A percentile compares a stretch with the other conserved stretches of the same genome.
Evolutionary conservation across 1,284 basidiomycete species (phyloP).

Genomic region (Ustilago lituana): DNA sequence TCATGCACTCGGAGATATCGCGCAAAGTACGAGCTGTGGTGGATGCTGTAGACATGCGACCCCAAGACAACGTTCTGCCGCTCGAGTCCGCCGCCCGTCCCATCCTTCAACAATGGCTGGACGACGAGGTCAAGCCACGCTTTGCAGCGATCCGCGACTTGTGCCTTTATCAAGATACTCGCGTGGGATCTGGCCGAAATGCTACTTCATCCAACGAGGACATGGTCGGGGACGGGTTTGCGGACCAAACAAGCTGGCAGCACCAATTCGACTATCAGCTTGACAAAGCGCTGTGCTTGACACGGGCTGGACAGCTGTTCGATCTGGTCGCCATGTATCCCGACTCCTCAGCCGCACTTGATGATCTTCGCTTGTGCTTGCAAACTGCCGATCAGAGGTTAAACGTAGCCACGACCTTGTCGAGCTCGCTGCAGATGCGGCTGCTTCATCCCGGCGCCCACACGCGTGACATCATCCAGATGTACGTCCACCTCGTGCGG

Average conservation of each 20-base stretch:
- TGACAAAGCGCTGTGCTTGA: constrained; percentile 43
- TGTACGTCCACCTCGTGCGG: constrained; percentile 94
- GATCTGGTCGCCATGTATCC: constrained; percentile 95
- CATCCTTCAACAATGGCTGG: constrained; percentile 33
- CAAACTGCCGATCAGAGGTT: constrained; percentile 62
- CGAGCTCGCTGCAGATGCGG: constrained; percentile 72
- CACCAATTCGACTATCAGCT: constrained; percentile 50
- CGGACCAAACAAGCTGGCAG: constrained; percentile 23
- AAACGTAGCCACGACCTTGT: constrained; percentile 75
- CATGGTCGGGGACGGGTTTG: constrained; percentile 1
- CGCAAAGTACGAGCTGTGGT: constrained; percentile 37
- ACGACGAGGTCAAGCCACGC: constrained; percentile 32
- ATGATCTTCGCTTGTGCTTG: constrained; percentile 79
- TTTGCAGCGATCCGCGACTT: constrained; percentile 28
- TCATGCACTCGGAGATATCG: constrained; percentile 29
- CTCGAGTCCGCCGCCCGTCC: constrained; percentile 37
- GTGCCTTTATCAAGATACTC: constrained; percentile 6
- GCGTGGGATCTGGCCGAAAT: neutral
- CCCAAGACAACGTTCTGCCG: constrained; percentile 23
- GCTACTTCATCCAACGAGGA: neutral
- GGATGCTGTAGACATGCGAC: constrained; percentile 18
- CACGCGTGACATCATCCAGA: constrained; percentile 86
- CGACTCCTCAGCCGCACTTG: constrained; percentile 83
- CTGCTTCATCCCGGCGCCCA: constrained; percentile 95
- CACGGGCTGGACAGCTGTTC: constrained; percentile 75